These are phyloP conservation scores for Apiospora rasikravindrae DNA, from an alignment of 2,329 filamentous ascomycete genomes.

Conservation along the genomic window DNA sequence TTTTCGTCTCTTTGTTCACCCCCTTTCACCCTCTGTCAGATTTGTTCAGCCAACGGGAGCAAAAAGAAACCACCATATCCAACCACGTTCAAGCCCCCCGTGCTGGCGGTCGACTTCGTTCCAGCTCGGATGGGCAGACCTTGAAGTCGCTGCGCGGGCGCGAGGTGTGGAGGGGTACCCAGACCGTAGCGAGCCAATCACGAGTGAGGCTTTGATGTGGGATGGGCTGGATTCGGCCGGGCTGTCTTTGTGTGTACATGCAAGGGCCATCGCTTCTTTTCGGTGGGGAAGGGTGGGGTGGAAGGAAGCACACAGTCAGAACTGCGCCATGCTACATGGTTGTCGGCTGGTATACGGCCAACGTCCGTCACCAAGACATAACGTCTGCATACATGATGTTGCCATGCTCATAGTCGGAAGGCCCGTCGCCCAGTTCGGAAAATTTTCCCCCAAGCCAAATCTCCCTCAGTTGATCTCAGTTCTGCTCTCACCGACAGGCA, in stretches of 20 bases:
- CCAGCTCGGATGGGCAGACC: neutral
- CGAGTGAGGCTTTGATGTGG: slow-evolving; percentile 1
- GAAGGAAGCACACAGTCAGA: slow-evolving; percentile 1
- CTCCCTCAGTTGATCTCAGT: neutral
- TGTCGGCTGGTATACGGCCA: neutral
- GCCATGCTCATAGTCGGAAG: neutral
- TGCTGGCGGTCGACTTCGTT: neutral
- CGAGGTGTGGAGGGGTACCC: neutral
- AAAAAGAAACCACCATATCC: neutral
- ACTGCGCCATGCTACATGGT: slow-evolving; percentile 5
- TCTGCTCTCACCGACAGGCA: neutral
- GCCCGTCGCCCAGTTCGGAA: neutral
- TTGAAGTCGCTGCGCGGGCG: neutral
- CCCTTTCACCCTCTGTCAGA: neutral
- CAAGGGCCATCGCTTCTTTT: slow-evolving; percentile 17
- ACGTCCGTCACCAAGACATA: neutral
- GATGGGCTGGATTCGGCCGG: slow-evolving; percentile 17
- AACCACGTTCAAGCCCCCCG: neutral
- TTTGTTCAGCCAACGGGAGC: neutral
- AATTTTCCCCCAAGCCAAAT: neutral
- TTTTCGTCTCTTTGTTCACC: neutral
- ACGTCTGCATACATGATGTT: neutral
- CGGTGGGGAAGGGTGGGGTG: slow-evolving; percentile 14
- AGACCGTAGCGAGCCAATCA: neutral
- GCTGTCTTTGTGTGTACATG: slow-evolving; percentile 5